These are phyloP conservation scores for Exophiala sideris DNA, from an alignment of 2,329 filamentous ascomycete genomes.

Conservation along the genomic window DNA sequence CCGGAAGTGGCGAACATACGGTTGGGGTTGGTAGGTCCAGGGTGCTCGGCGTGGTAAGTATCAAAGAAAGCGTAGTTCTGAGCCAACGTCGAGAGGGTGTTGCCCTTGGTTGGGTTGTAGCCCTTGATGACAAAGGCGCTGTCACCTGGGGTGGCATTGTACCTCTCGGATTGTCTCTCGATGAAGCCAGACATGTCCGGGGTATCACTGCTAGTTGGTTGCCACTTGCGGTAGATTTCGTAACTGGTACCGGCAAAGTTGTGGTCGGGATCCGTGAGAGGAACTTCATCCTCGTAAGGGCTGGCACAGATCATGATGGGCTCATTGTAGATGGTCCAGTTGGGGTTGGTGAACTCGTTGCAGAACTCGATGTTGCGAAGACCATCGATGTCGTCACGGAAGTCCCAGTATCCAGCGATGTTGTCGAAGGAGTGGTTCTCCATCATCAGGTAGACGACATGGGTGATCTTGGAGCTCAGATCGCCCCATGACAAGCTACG, in stretches of 20 bases:
- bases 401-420: conserved; percentile 22
- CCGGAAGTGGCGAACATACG: conserved; percentile 16
- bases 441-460: conserved; percentile 19
- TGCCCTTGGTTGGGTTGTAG: conserved; percentile 13
- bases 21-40: conserved; percentile 19
- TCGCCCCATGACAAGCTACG: conserved; percentile 8
- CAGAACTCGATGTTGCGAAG: conserved; percentile 14
- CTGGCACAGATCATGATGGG: conserved; percentile 18
- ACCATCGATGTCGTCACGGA: conserved; percentile 16
- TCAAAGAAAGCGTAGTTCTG: conserved; percentile 22
- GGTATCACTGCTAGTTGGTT: conserved; percentile 11
- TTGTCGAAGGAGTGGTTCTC: conserved; percentile 22
- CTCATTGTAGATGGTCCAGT: conserved; percentile 21
- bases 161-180: conserved; percentile 19
- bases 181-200: conserved; percentile 23
- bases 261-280: conserved; percentile 18
- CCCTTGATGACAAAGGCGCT: conserved; percentile 20
- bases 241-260: conserved; percentile 21
- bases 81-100: conserved; percentile 9
- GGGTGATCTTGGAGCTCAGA: conserved; percentile 19
- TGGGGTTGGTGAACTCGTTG: conserved; percentile 23
- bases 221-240: conserved; percentile 24
- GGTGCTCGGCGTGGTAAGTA: conserved; percentile 18
- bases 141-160: conserved; percentile 20
- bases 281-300: conserved; percentile 17